Conservation (phyloP, 2,329 filamentous ascomycete genomes). For the Leptographium flavum region DNA sequence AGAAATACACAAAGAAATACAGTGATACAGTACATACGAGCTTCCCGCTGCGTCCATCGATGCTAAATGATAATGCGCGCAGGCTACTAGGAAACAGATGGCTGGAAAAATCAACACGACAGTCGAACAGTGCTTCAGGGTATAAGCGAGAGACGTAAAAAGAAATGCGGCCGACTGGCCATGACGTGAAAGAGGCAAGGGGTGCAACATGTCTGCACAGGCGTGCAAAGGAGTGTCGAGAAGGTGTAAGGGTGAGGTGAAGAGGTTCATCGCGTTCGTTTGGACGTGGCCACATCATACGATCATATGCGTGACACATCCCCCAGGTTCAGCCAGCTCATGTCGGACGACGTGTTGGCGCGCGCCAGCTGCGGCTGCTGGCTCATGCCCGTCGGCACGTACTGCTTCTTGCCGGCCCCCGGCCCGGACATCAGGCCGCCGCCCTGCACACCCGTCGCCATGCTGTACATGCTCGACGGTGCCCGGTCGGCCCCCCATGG, state of each 20-base stretch:
- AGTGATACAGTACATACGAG: not conserved
- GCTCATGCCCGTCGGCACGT: constrained; percentile 23
- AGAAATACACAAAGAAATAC: constrained; percentile 1
- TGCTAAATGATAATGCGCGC: not conserved
- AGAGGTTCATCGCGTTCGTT: not conserved
- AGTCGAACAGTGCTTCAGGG: not conserved
- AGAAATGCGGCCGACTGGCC: not conserved
- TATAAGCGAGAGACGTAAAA: constrained; percentile 7
- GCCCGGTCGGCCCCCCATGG: constrained; percentile 36
- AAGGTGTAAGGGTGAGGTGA: not conserved
- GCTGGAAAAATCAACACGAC: not conserved
- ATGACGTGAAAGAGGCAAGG: not conserved
- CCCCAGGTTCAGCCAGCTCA: constrained; percentile 70
- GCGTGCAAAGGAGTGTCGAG: not conserved
- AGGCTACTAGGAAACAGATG: not conserved
- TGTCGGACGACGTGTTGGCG: constrained; percentile 44
- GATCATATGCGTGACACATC: constrained; percentile 17
- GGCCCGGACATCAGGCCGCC: constrained; percentile 21
- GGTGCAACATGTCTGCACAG: not conserved
- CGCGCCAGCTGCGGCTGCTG: constrained; percentile 35
- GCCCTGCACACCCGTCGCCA: not conserved
- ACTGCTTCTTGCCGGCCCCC: constrained; percentile 11
- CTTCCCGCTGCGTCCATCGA: not conserved
- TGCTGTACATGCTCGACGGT: constrained; percentile 34
- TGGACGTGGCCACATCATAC: constrained; percentile 1